These are phyloP conservation scores for Akanthomyces muscarius DNA, from an alignment of 2,329 filamentous ascomycete genomes.

Conservation along the genomic window DNA sequence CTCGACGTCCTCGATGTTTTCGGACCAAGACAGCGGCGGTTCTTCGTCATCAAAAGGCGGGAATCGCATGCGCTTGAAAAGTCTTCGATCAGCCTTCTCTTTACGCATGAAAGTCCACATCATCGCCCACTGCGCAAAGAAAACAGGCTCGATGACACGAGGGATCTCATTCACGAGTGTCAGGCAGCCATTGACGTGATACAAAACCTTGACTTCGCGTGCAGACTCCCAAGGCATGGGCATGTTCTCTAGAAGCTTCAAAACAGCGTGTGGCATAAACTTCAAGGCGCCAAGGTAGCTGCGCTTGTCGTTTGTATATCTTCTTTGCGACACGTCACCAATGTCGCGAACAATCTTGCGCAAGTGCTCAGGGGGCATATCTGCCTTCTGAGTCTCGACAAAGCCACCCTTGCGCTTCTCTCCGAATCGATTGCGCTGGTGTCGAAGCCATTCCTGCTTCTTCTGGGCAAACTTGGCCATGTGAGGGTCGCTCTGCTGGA, in stretches of 20 bases:
- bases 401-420: constrained; percentile 97
- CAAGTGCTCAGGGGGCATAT: constrained; percentile 97
- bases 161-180: constrained; percentile 96
- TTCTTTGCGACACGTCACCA: constrained; percentile 98
- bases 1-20: constrained; percentile 98
- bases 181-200: constrained; percentile 96
- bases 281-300: constrained; percentile 96
- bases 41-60: constrained; percentile 98
- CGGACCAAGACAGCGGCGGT: constrained; percentile 93
- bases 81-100: constrained; percentile 90
- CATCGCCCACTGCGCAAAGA: constrained; percentile 97
- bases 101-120: constrained; percentile 99
- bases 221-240: constrained; percentile 99
- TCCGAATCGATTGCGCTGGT: constrained; percentile 86
- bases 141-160: constrained; percentile 94
- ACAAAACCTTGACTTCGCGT: constrained; percentile 93
- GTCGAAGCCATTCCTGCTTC: constrained; percentile 97
- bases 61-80: constrained; percentile 99
- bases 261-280: constrained; percentile 97
- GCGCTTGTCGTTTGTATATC: constrained; percentile 97
- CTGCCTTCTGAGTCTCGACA: constrained; percentile 95
- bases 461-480: constrained; percentile 95
- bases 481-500: constrained; percentile 74
- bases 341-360: constrained; percentile 98
- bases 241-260: constrained; percentile 99